phyloP scores from a whole-genome alignment of 805 yeast species.

The Candida sonorensis region DNA sequence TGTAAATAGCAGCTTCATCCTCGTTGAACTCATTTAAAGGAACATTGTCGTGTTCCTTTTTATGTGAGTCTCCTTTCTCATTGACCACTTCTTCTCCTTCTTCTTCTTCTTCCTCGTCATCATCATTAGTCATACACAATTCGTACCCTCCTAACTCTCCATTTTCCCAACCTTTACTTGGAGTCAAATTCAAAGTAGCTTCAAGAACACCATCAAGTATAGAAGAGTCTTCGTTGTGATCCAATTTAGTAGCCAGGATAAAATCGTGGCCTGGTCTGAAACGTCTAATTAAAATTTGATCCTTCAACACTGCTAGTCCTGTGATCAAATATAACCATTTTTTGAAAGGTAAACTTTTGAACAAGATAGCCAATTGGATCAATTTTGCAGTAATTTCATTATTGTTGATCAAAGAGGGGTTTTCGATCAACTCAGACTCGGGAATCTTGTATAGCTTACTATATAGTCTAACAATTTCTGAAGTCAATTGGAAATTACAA shows the following conservation, averaged over 20 bases:
- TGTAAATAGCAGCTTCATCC: slow-evolving; percentile 86
- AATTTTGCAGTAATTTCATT: slow-evolving; percentile 30
- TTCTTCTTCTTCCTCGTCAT: slow-evolving; percentile 35
- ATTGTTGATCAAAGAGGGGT: slow-evolving; percentile 12
- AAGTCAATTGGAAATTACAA: slow-evolving; percentile 43
- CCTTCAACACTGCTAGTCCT: slow-evolving; percentile 51
- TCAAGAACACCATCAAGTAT: slow-evolving; percentile 55
- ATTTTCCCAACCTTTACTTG: slow-evolving; percentile 73
- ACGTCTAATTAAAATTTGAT: slow-evolving; percentile 69
- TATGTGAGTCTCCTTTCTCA: slow-evolving; percentile 20
- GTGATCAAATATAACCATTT: slow-evolving; percentile 67
- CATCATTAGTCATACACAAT: slow-evolving; percentile 68
- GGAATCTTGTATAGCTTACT: slow-evolving; percentile 7
- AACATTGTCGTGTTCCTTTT: slow-evolving; percentile 3
- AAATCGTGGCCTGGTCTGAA: slow-evolving; percentile 95
- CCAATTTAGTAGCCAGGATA: slow-evolving; percentile 69
- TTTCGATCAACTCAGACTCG: slow-evolving; percentile 5
- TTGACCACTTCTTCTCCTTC: slow-evolving; percentile 30
- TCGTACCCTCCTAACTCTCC: slow-evolving; percentile 97
- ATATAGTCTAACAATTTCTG: slow-evolving; percentile 8
- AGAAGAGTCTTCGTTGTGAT: slow-evolving; percentile 27
- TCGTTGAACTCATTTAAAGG: slow-evolving; percentile 18
- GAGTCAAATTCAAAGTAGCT: slow-evolving; percentile 78
- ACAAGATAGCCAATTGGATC: slow-evolving; percentile 47
- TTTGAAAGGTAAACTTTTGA: slow-evolving; percentile 55